Evolutionary conservation across 129 eudicot species (phyloP).

Genomic region (Centaurea solstitialis): DNA sequence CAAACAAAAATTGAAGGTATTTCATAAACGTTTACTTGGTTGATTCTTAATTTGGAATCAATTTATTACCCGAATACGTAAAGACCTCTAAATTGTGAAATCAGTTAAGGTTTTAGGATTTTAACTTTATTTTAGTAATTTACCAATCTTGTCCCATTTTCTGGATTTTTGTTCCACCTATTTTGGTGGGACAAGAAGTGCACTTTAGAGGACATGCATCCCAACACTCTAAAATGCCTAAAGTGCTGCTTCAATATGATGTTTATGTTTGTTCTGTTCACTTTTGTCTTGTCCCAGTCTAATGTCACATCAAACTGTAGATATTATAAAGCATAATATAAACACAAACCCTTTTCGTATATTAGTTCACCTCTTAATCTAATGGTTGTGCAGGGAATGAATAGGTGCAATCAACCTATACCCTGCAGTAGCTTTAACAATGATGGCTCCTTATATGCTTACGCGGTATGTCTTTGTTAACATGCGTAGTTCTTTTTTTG

Average conservation of each 20-base stretch:
- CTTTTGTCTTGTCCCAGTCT: no score
- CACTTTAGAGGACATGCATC: no score
- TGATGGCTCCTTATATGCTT: slow-evolving; percentile 94
- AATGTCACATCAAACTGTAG: neutral
- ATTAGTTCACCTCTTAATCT: neutral
- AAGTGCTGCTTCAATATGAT: no score
- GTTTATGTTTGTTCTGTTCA: no score
- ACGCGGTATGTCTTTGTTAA: slow-evolving; percentile 52
- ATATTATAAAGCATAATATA: neutral
- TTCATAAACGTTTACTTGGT: neutral
- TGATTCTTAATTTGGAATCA: slow-evolving; percentile 1
- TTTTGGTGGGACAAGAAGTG: no score
- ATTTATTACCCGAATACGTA: neutral
- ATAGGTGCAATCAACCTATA: slow-evolving; percentile 82
- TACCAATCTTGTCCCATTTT: no score
- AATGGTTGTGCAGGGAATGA: slow-evolving; percentile 59
- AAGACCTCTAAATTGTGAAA: neutral
- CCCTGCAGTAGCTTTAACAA: slow-evolving; percentile 86
- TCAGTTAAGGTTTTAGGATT: no score
- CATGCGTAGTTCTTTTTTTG: neutral
- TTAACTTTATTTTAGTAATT: no score
- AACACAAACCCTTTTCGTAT: neutral
- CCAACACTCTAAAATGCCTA: no score
- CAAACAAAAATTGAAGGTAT: slow-evolving; percentile 93
- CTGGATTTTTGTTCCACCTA: no score